Conservation (phyloP, 78 protist species). For the Dictyostelium capitatum region DNA sequence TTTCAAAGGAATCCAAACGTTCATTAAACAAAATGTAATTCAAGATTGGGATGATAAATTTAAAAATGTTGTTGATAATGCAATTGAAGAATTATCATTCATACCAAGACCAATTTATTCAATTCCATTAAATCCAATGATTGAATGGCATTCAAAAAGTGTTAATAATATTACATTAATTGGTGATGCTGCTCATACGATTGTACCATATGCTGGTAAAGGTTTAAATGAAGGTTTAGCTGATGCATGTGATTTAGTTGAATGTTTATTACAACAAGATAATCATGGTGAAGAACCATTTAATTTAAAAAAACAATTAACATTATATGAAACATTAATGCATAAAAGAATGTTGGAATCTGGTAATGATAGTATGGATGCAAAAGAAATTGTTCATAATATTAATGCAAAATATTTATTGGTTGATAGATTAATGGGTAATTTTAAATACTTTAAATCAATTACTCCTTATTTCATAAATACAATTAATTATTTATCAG, state of each 20-base stretch:
- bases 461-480: neutral
- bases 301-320: neutral
- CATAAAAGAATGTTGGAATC: neutral
- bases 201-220: constrained; percentile 71
- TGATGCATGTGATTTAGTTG: constrained; percentile 25
- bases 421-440: constrained; percentile 9
- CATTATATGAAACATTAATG: neutral
- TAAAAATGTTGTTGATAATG: neutral
- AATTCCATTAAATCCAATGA: constrained; percentile 1
- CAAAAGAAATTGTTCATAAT: constrained; percentile 19
- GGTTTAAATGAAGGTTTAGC: constrained; percentile 65
- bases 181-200: constrained; percentile 69
- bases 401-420: neutral
- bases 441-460: neutral
- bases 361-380: neutral
- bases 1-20: neutral
- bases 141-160: constrained; percentile 2
- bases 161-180: constrained; percentile 1
- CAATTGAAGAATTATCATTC: neutral
- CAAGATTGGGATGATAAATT: constrained; percentile 14
- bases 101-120: constrained; percentile 27
- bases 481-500: constrained; percentile 11
- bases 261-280: neutral
- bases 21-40: neutral
- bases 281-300: neutral